These are phyloP conservation scores for Prunus padus DNA, from an alignment of 306 rosid genomes.

Conservation along the genomic window DNA sequence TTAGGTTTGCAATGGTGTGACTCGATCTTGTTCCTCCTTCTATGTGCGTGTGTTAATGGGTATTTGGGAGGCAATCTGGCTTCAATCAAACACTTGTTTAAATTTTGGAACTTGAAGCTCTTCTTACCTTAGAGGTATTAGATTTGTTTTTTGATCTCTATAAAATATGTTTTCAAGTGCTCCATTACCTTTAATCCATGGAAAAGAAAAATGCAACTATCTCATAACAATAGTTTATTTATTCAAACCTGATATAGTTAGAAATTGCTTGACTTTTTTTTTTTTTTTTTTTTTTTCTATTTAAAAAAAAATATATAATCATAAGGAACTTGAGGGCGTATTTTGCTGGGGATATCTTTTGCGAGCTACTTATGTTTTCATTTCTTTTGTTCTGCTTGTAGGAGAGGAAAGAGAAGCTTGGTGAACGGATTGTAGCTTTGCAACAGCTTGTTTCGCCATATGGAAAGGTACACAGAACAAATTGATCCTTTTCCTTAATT, in stretches of 20 bases:
- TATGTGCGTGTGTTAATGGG: neutral
- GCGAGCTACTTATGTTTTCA: conserved; percentile 13
- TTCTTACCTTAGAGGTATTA: neutral
- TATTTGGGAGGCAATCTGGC: neutral
- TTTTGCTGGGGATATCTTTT: neutral
- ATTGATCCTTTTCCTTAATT: conserved; percentile 2
- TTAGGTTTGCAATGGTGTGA: neutral
- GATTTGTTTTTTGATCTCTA: neutral
- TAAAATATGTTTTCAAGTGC: neutral
- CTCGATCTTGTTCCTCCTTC: neutral
- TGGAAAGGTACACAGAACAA: conserved; percentile 65
- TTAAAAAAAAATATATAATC: neutral
- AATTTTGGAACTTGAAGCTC: neutral
- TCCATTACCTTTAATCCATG: neutral
- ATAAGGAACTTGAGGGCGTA: neutral
- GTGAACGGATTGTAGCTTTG: conserved; percentile 76
- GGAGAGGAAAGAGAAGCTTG: conserved; percentile 93
- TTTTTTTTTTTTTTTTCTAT: too few relatives aligned
- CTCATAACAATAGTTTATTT: neutral
- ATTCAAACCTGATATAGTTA: neutral
- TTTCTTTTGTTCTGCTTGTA: conserved; percentile 26
- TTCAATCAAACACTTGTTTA: neutral
- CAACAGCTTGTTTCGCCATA: conserved; percentile 98
- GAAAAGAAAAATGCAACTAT: too few relatives aligned
- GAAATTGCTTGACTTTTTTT: too few relatives aligned